Conservation (phyloP, 1,284 basidiomycete genomes). For the Leucoagaricus sp. region DNA sequence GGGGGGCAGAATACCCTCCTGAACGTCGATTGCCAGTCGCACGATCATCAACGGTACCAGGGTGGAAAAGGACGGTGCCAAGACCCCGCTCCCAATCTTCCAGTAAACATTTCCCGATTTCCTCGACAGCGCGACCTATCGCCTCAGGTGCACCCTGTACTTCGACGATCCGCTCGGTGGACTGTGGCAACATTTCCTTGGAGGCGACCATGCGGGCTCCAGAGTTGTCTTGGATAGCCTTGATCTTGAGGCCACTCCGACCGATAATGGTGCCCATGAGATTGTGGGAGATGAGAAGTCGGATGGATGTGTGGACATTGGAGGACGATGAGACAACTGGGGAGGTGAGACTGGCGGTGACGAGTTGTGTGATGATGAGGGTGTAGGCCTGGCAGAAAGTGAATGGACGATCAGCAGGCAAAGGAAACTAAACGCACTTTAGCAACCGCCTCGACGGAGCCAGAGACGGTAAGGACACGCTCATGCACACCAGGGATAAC, state of each 20-base stretch:
- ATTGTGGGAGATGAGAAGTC: slow-evolving; percentile 97
- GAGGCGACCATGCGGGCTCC: slow-evolving; percentile 98
- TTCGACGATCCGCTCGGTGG: slow-evolving; percentile 97
- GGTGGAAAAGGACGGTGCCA: slow-evolving; percentile 95
- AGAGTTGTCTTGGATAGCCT: slow-evolving; percentile 97
- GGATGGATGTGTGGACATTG: slow-evolving; percentile 84
- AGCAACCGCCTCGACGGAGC: slow-evolving; percentile 88
- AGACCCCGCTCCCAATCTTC: slow-evolving; percentile 96
- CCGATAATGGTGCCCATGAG: slow-evolving; percentile 99
- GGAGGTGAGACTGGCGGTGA: slow-evolving; percentile 71
- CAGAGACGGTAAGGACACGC: slow-evolving; percentile 92
- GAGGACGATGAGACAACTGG: slow-evolving; percentile 65
- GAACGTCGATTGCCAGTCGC: slow-evolving; percentile 51
- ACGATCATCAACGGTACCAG: slow-evolving; percentile 81
- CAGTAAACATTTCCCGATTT: slow-evolving; percentile 93
- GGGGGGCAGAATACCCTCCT: slow-evolving; percentile 44
- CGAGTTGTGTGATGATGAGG: slow-evolving; percentile 92
- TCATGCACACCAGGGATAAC: slow-evolving; percentile 97
- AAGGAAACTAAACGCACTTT: slow-evolving; percentile 55
- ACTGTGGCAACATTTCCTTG: slow-evolving; percentile 98
- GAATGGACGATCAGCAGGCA: slow-evolving; percentile 8
- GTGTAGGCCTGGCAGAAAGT: slow-evolving; percentile 75
- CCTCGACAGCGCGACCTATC: slow-evolving; percentile 89
- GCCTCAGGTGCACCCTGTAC: slow-evolving; percentile 92
- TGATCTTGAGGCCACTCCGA: slow-evolving; percentile 96